Evolutionary conservation across 129 eudicot species (phyloP), one percentile per base, ranked within the genome.

Genomic region (sunflower (Helianthus annuus)): DNA sequence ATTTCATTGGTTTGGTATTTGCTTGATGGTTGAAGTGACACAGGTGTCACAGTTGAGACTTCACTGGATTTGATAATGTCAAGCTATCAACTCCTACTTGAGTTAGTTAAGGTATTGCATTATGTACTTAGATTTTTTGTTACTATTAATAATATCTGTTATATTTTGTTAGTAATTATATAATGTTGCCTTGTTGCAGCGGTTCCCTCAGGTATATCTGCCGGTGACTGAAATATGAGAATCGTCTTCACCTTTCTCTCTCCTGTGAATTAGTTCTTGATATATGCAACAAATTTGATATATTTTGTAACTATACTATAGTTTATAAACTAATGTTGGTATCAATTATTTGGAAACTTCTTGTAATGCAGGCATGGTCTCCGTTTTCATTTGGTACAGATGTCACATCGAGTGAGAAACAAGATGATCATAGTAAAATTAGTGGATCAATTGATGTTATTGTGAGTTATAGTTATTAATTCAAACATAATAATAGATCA

Each of bases 341-440:
- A 19, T 55, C 7, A 36, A 48, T 34, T 39, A 77, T 52, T 27
- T 51, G 32, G 11, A 27, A 34, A 39, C 36, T 57, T 79, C 48
- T 64, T 83, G 17, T 38, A 68, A 74, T 32, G 75, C 84, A 94
- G 98, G 98, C 97, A 17, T 94, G 98, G 98, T 84, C 82, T 62
- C 97, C 98, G 19, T 88, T 90, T 85, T 32, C 45, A 62, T 73
- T 85, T 75, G 86, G 87, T 39, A 16, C 73, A 32, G 91, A 92
- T 66, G 56, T 57, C 75, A 49, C 77, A 66, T 49, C 62, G 46
- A 69, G 79, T 74, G 82, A 76, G 80, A 85, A 83, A 10, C 64
- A 72, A 48, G 80, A 65, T 66, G 80, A 65, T 62, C 46, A 46
- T 49, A 82, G 48, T 70, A 69, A 60, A 59, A 71, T 69, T 53